Base-by-base conservation (phyloP, 2,329 filamentous ascomycete genomes). In the Sclerotinia nivalis region DNA sequence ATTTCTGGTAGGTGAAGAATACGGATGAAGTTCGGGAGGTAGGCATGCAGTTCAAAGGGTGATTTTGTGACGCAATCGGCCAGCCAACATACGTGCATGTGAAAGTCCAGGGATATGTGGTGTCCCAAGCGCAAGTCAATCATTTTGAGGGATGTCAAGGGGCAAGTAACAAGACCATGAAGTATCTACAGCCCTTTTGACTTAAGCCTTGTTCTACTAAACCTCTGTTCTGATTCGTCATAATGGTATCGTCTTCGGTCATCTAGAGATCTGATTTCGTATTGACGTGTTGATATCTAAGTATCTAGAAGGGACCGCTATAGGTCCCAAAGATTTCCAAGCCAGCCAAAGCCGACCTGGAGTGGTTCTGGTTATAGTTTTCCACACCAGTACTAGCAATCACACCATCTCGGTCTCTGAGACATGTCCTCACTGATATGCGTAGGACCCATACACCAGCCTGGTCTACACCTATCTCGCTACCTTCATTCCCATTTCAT, bases 1-100 rank as follows among this genome's bases (percentile, higher is more conserved):
- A 69, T 28, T 12, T 64, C 18, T 64, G 56, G 58, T 37, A 69
- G 67, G 20, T 69, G 37, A 54, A 47, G 20, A 64, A 25, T 34
- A 34, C 15, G 58, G 50, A 40, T 9, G 37, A 18, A 31, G 8
- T 50, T 25, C 20, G 49, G 25, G 43, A 25, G 13, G 34, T 47
- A 20, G 25, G 12, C 15, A 5, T 50, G 22, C 40, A 28, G 15
- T 58, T 47, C 18, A 6, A 28, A 61, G 43, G 25, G 20, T 49
- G 34, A 61, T 12, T 68, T 13, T 60, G 65, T 60, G 65, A 68
- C 31, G 54, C 37, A 22, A 37, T 60, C 22, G 43, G 43, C 22
- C n/a, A 49, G 28, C 15, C 43, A 28, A 49, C 13, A 50, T 20
- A 28, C 13, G 22, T 68, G 28, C 65, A 50, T 40, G 20, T 49